Evolutionary conservation across 2,329 filamentous ascomycete species (phyloP).

Genomic region (Botrytis byssoidea): DNA sequence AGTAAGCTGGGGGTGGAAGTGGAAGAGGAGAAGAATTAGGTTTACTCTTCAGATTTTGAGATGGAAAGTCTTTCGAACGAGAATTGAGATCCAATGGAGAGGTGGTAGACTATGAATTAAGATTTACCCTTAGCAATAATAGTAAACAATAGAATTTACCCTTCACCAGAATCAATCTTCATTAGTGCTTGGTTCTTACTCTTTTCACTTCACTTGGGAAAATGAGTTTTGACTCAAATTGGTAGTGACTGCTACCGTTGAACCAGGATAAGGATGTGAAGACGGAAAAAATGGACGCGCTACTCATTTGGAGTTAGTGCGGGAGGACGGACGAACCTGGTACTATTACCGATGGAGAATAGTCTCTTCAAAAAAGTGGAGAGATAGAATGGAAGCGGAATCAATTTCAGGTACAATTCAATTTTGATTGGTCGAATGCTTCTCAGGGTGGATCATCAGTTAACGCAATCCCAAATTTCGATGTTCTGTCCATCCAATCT

Average conservation of each 20-base stretch:
- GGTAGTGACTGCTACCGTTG: neutral
- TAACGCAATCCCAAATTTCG: neutral
- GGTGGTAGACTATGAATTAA: neutral
- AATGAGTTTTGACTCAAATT: constrained; percentile 2
- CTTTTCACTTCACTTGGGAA: neutral
- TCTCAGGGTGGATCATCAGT: neutral
- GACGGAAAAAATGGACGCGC: neutral
- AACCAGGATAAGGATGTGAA: neutral
- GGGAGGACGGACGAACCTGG: neutral
- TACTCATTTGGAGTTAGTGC: neutral
- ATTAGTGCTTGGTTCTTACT: constrained; percentile 4
- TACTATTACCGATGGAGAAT: neutral
- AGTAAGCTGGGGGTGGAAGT: constrained; percentile 3
- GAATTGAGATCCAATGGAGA: neutral
- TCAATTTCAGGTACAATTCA: neutral
- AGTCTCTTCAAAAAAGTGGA: neutral
- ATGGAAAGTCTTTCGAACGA: neutral
- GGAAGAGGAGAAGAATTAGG: neutral
- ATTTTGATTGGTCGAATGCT: neutral
- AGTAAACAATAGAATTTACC: constrained; percentile 3
- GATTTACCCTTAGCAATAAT: constrained; percentile 9
- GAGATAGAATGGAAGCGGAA: neutral
- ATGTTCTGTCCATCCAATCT: constrained; percentile 5
- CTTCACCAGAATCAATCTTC: neutral
- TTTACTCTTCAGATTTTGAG: neutral